phyloP scores from a whole-genome alignment of 257 asterid species.

The Primulina eburnea region DNA sequence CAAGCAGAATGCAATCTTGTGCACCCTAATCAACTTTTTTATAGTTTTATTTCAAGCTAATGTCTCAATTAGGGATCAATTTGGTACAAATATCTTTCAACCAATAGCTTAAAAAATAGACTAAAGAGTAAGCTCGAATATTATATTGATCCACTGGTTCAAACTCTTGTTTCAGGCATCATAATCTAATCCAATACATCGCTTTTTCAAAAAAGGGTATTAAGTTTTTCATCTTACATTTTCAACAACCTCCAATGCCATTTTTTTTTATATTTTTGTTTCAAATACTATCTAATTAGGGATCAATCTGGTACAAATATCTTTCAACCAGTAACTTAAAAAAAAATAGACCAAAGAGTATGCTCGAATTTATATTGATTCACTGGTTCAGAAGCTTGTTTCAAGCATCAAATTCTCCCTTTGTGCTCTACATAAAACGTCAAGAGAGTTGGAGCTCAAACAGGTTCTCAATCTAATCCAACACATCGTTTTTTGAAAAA shows the following conservation, averaged over 20 bases:
- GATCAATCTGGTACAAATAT: not conserved
- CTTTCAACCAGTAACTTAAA: not conserved
- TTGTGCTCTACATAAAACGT: not conserved
- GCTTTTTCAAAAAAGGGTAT: not conserved
- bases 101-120: too few relatives aligned
- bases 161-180: slow-evolving; percentile 6
- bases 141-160: not conserved
- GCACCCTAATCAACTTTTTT: not conserved
- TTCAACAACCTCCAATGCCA: not conserved
- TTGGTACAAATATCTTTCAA: not conserved
- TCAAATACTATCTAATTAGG: not conserved
- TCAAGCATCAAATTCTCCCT: slow-evolving; percentile 3
- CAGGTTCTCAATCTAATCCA: not conserved
- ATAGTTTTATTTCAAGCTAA: not conserved
- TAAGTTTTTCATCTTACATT: not conserved
- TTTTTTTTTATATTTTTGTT: too few relatives aligned
- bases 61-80: not conserved
- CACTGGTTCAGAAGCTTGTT: not conserved
- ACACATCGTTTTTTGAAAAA: not conserved
- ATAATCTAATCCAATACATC: not conserved
- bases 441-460: not conserved
- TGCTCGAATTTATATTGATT: not conserved
- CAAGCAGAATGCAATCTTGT: not conserved
- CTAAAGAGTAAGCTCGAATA: not conserved
- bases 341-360: not conserved